Evolutionary conservation across 331 rosid species (phyloP).

Genomic region (Erythrophleum ivorense): DNA sequence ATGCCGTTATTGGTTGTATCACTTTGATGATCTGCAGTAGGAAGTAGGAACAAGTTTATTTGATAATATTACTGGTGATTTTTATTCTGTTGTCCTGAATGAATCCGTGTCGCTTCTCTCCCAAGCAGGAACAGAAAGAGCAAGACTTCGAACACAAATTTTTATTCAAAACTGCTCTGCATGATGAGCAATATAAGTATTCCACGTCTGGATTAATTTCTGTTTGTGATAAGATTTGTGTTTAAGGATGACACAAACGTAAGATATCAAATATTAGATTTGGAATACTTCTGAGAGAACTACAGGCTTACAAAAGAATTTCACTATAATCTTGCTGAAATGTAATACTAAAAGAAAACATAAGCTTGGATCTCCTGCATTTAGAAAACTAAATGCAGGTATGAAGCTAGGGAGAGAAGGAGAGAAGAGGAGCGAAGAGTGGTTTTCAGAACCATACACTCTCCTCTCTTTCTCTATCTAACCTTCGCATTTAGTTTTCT

Average conservation of each 20-base stretch:
- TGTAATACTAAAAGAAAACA: constrained; percentile 6
- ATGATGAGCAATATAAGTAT: not conserved
- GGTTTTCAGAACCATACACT: not conserved
- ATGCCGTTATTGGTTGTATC: constrained; percentile 12
- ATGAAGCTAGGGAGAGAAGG: not conserved
- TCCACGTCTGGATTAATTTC: not conserved
- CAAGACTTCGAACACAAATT: not conserved
- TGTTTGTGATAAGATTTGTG: not conserved
- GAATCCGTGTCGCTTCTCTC: not conserved
- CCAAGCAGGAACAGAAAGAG: constrained; percentile 16
- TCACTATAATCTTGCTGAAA: constrained; percentile 42
- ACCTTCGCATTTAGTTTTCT: not conserved
- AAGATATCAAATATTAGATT: constrained; percentile 34
- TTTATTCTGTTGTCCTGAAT: not conserved
- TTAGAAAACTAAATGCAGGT: not conserved
- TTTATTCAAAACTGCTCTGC: constrained; percentile 4
- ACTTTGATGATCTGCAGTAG: constrained; percentile 25
- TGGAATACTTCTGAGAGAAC: constrained; percentile 40
- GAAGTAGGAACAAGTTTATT: not conserved
- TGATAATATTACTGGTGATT: constrained; percentile 7
- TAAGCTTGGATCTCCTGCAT: not conserved
- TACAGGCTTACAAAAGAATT: constrained; percentile 49
- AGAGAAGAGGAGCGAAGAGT: not conserved
- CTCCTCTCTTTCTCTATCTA: not conserved
- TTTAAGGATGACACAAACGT: not conserved